A percentile compares a stretch with the other conserved stretches of the same genome.
These are phyloP conservation scores for Thelephora ganbajun DNA, from an alignment of 768 basidiomycete species.

Conservation along the genomic window DNA sequence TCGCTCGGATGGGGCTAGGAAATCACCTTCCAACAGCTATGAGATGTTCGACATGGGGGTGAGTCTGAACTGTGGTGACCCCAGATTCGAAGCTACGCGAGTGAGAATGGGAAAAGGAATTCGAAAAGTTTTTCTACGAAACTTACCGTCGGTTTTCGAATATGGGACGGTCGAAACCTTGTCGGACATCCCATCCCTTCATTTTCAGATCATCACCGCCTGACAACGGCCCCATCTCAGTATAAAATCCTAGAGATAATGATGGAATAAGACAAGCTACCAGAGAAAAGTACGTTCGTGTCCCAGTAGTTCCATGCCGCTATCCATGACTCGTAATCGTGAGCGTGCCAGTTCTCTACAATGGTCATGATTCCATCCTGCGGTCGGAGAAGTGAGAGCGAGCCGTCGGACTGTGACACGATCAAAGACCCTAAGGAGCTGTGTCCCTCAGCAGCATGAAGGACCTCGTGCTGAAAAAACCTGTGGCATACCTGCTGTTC, in stretches of 20 bases:
- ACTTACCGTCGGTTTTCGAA: conserved; percentile 62
- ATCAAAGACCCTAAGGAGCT: conserved; percentile 48
- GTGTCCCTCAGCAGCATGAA: neutral
- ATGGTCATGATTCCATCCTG: conserved; percentile 31
- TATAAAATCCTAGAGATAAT: neutral
- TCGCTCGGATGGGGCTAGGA: neutral
- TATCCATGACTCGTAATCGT: conserved; percentile 92
- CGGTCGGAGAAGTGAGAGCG: conserved; percentile 43
- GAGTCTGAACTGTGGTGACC: conserved; percentile 79
- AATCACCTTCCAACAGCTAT: conserved; percentile 83
- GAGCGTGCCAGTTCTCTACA: conserved; percentile 64
- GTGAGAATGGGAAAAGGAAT: neutral
- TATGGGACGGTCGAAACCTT: conserved; percentile 40
- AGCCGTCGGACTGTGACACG: conserved; percentile 75
- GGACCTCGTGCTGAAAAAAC: neutral
- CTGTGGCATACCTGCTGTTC: conserved; percentile 27
- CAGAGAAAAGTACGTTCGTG: conserved; percentile 68
- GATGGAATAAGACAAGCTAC: conserved; percentile 25
- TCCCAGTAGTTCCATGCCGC: conserved; percentile 87
- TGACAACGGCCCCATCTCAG: conserved; percentile 14
- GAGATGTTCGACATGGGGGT: conserved; percentile 66
- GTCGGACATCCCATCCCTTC: conserved; percentile 83
- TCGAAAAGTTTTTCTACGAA: neutral
- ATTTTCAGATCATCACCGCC: conserved; percentile 88
- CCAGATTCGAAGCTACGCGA: conserved; percentile 74